Percentiles rank a stretch among this genome's conserved stretches.
Conservation (phyloP, 805 yeast species). For the Kurtzmaniella cleridarum region DNA sequence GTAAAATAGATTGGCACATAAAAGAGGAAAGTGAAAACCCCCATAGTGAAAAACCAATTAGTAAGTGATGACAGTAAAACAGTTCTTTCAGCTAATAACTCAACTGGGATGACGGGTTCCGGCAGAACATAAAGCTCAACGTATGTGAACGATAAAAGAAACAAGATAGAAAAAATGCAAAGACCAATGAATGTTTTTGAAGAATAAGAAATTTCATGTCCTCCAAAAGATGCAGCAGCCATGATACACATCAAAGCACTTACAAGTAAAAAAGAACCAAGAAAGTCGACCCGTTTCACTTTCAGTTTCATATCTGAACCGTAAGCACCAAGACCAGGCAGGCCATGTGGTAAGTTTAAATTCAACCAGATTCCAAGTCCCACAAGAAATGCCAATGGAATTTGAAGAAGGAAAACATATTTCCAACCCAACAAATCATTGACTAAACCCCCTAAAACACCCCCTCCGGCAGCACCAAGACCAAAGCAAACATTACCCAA, state of each 20-base stretch:
- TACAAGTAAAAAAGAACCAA: conserved; percentile 61
- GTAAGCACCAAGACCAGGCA: conserved; percentile 49
- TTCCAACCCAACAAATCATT: conserved; percentile 53
- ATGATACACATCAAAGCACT: conserved; percentile 52
- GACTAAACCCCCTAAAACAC: conserved; percentile 47
- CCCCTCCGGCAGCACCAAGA: conserved; percentile 52
- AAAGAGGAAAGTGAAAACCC: conserved; percentile 55
- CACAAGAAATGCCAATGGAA: conserved; percentile 39
- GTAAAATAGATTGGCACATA: conserved; percentile 67
- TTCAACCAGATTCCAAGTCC: conserved; percentile 31
- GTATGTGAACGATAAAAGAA: conserved; percentile 40
- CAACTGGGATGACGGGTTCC: conserved; percentile 67
- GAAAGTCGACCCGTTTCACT: conserved; percentile 56
- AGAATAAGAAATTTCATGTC: conserved; percentile 46
- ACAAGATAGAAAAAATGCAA: conserved; percentile 24
- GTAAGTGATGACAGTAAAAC: conserved; percentile 60
- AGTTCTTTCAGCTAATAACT: conserved; percentile 53
- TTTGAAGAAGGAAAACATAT: conserved; percentile 35
- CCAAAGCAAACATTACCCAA: conserved; percentile 72
- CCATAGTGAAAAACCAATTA: conserved; percentile 69
- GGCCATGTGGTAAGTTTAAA: conserved; percentile 47
- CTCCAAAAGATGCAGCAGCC: conserved; percentile 63
- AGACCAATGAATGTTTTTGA: conserved; percentile 35
- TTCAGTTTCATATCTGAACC: conserved; percentile 43
- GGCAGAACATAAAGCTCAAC: conserved; percentile 47